Evolutionary conservation across 2,329 filamentous ascomycete genomes (phyloP), one percentile per base, ranked within the genome.

Genomic region (Magnaporthiopsis rhizophila): DNA sequence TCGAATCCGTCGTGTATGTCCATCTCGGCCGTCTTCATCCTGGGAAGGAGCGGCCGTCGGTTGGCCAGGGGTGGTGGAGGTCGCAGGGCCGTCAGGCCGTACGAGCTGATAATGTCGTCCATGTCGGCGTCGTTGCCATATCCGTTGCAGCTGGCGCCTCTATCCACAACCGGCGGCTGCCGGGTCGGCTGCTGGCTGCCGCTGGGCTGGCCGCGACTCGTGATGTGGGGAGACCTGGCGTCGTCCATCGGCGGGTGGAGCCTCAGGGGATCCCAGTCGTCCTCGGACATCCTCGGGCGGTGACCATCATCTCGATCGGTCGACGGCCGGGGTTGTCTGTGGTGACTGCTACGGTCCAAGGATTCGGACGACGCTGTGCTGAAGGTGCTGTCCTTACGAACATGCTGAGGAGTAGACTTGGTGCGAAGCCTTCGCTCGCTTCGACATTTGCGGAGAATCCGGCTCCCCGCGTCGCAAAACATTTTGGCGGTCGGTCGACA

Each of bases 251-350:
- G 62, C 2, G 73, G 74, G 68, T 76, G 73, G 59, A 74, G 68
- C n/a, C 73, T 71, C 45, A 76, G 69, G 12, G 74, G 72, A 62
- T 75, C 71, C 71, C 71, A 74, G 64, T 73, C 72, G 65, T 56
- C 38, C 12, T 38, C 21, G 32, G 57, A 36, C 26, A 32, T n/a
- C 62, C 56, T 59, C 34, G 58, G n/a, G 28, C 53, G 62, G 34
- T 38, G 18, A 13, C 45, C 21, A 21, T 53, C 21, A 18, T 53
- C 45, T 24, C 45, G 21, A 13, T 53, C 45, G 45, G 45, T 53
- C 7, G 45, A 53, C 45, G 45, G 45, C 45, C 45, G 45, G 1
- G 45, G 21, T 53, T 53, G 45, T 7, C 45, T 53, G 45, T n/a
- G 21, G 21, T 53, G 45, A 21, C n/a, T 53, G 45, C 21, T 53